These are phyloP conservation scores for Cutaneotrichosporon dermatis DNA, from an alignment of 1,284 basidiomycete species.

Conservation along the genomic window DNA sequence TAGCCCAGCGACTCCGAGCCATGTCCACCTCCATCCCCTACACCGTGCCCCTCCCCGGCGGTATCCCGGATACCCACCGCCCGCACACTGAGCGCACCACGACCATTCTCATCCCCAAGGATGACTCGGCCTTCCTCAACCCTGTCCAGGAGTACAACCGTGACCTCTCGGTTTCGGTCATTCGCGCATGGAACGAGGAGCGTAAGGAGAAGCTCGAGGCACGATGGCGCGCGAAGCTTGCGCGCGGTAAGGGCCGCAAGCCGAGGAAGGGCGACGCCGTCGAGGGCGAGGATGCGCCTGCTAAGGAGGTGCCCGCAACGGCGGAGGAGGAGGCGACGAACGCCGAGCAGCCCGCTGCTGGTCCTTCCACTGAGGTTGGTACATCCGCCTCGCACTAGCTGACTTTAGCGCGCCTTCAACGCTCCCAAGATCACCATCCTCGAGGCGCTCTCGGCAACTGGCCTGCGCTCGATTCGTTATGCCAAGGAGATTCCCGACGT, in stretches of 20 bases:
- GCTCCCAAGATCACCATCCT: slow-evolving; percentile 73
- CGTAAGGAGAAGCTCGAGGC: slow-evolving; percentile 55
- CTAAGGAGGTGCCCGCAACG: slow-evolving; percentile 10
- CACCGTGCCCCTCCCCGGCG: slow-evolving; percentile 35
- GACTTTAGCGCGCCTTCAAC: slow-evolving; percentile 46
- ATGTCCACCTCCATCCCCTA: slow-evolving; percentile 25
- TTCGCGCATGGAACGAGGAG: slow-evolving; percentile 64
- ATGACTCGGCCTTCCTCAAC: slow-evolving; percentile 85
- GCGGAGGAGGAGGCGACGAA: slow-evolving; percentile 12
- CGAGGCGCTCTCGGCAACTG: slow-evolving; percentile 95
- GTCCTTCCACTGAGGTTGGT: slow-evolving; percentile 7
- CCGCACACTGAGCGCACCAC: slow-evolving; percentile 81
- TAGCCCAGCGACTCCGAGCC: neutral
- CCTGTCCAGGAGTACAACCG: slow-evolving; percentile 99
- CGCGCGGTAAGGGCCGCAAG: slow-evolving; percentile 21
- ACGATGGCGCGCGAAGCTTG: slow-evolving; percentile 45
- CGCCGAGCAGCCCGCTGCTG: neutral
- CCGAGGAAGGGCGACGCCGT: neutral
- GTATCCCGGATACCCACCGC: slow-evolving; percentile 67
- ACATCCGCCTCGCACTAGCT: neutral
- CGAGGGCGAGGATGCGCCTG: slow-evolving; percentile 9
- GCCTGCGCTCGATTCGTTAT: slow-evolving; percentile 91
- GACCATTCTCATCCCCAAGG: slow-evolving; percentile 70
- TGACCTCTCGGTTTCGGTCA: slow-evolving; percentile 85
- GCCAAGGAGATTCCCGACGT: slow-evolving; percentile 94